phyloP scores from a whole-genome alignment of 202 grass and related monocot genomes.

The Eragrostis tef region DNA sequence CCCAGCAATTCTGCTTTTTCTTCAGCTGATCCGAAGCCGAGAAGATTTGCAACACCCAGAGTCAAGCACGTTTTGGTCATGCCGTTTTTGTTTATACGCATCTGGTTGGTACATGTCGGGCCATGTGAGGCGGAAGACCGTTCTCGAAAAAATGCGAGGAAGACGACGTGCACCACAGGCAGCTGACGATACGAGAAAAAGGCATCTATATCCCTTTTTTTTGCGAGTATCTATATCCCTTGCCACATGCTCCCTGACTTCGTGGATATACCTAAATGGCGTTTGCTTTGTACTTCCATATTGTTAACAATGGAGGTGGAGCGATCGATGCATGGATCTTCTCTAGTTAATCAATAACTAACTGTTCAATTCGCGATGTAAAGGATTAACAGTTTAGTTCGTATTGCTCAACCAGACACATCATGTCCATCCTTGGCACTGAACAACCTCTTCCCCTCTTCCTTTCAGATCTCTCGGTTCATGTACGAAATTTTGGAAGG shows the following conservation, averaged over 20 bases:
- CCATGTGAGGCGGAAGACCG: not conserved
- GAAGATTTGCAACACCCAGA: not conserved
- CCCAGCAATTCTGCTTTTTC: not conserved
- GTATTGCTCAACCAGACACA: no score
- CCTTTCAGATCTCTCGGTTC: not conserved
- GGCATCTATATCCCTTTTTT: not conserved
- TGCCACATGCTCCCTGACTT: not conserved
- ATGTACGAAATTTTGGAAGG: not conserved
- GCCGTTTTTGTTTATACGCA: not conserved
- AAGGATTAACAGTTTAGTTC: no score
- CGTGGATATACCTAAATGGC: not conserved
- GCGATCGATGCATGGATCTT: no score
- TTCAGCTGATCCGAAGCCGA: not conserved
- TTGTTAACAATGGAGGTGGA: no score
- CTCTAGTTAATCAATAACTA: no score
- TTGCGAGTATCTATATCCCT: not conserved
- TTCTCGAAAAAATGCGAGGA: no score
- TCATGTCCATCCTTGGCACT: no score
- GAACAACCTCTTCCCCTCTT: not conserved
- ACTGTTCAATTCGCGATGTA: no score
- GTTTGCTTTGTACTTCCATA: no score
- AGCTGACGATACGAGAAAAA: not conserved
- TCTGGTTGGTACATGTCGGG: not conserved
- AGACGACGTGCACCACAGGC: not conserved
- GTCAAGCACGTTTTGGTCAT: constrained; percentile 21